Percentiles rank a stretch among this genome's conserved stretches.
phyloP scores from a whole-genome alignment of 116 monocot species.

The Phalaenopsis hybrid region DNA sequence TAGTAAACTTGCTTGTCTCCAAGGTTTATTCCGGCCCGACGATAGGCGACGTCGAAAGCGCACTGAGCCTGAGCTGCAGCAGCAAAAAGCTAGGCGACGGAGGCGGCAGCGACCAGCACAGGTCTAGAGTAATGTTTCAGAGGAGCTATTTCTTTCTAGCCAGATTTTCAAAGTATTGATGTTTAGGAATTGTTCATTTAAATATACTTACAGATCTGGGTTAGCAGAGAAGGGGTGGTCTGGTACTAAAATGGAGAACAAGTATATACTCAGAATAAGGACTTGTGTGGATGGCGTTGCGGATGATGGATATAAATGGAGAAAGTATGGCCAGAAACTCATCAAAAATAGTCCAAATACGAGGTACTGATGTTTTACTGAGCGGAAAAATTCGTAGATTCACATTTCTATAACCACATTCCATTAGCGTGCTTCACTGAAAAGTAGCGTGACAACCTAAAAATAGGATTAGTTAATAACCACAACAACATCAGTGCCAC shows the following conservation, averaged over 20 bases:
- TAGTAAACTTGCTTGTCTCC: conserved; percentile 32
- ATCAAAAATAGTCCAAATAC: conserved; percentile 84
- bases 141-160: neutral
- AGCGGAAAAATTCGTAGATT: neutral
- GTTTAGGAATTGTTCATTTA: neutral
- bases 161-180: neutral
- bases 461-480: no score
- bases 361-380: conserved; percentile 30
- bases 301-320: conserved; percentile 81
- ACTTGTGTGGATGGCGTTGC: conserved; percentile 33
- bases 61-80: conserved; percentile 11
- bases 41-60: conserved; percentile 43
- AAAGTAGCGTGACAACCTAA: no score
- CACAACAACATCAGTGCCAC: no score
- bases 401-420: no score
- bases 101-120: neutral
- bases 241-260: conserved; percentile 35
- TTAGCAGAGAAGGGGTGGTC: conserved; percentile 36
- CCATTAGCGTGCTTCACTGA: no score
- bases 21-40: conserved; percentile 61
- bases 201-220: conserved; percentile 29
- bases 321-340: conserved; percentile 78
- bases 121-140: neutral
- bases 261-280: conserved; percentile 63
- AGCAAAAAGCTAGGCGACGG: no score